phyloP scores from a whole-genome alignment of 257 asterid genomes.

The Jacaranda copaia region DNA sequence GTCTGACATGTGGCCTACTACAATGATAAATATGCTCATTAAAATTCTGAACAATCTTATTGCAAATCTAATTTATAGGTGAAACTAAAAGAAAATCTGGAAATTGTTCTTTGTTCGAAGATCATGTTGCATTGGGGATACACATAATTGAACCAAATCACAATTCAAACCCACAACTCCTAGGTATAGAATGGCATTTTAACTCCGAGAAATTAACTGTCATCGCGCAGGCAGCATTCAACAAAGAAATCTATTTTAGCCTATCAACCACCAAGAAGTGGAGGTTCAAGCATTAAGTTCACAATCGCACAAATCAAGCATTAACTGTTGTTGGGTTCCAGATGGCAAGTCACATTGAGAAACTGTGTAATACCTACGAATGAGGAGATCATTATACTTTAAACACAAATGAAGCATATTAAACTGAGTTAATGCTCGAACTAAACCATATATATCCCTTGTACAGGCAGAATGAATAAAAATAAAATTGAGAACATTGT shows the following conservation, averaged over 20 bases:
- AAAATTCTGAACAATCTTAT: no score
- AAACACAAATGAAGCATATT: conserved; percentile 24
- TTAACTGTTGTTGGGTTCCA: neutral
- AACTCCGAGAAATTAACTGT: neutral
- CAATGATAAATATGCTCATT: no score
- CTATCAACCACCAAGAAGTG: conserved; percentile 16
- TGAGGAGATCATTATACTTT: conserved; percentile 19
- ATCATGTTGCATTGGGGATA: no score
- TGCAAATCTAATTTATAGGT: no score
- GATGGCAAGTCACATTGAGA: conserved; percentile 6
- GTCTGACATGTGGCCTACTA: no score
- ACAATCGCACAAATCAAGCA: neutral
- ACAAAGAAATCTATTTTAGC: neutral
- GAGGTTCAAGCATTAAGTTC: conserved; percentile 1
- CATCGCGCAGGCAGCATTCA: neutral
- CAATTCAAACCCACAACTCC: no score
- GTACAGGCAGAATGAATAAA: neutral
- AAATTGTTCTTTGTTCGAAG: no score
- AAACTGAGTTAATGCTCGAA: conserved; percentile 22
- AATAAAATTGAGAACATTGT: neutral
- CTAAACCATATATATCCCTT: conserved; percentile 12
- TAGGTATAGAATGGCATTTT: no score
- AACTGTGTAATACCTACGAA: conserved; percentile 26
- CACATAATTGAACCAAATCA: no score
- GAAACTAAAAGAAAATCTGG: no score